Evolutionary conservation across 495 filamentous ascomycete species (phyloP), one percentile per base, ranked within the genome.

Genomic region (Bacidia gigantensis): DNA sequence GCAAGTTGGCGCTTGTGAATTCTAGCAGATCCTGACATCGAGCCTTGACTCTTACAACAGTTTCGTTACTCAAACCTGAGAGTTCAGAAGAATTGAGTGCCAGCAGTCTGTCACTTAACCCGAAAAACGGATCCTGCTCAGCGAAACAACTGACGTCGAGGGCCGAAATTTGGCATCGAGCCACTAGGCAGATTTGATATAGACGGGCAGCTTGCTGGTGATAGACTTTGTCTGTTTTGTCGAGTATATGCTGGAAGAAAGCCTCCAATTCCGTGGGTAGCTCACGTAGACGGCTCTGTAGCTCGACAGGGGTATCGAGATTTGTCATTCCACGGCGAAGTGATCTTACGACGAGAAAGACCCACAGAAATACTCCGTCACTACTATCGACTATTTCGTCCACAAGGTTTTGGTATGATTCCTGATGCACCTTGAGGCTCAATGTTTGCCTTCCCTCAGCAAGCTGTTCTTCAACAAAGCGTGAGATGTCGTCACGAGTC

Each of bases 231-330:
- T 53, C 50, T 18, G 48, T 53, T 29, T 48, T 46, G 7, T 29
- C 11, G 17, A 64, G 43, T 56, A 65, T 65, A 29, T 62, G 62
- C 11, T 41, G 17, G 49, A 64, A 65, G 12, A 65, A 45, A 18
- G 56, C 45, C 32, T 62, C 60, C 1, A 65, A 51, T 26, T 65
- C 63, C 0, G 57, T 49, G 0, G 62, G 63, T 0, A 65, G 50
- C 17, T 63, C 57, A 18, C 61, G 50, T 0, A 65, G 35, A 1
- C 62, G 57, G 5, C 23, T 46, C 1, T 26, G 41, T 1, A 65
- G 47, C 22, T 65, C 63, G 3, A 3, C 11, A 0, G 62, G 2
- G 3, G 20, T 14, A 21, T 64, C 63, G 26, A 45, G 22, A 12
- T 39, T 45, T 3, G 41, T 53, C 21, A 65, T 58, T 0, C 63